Percentiles rank a stretch among this genome's conserved stretches.
These are phyloP conservation scores for Pseudocercospora ulei DNA, from an alignment of 2,329 filamentous ascomycete species.

Conservation along the genomic window DNA sequence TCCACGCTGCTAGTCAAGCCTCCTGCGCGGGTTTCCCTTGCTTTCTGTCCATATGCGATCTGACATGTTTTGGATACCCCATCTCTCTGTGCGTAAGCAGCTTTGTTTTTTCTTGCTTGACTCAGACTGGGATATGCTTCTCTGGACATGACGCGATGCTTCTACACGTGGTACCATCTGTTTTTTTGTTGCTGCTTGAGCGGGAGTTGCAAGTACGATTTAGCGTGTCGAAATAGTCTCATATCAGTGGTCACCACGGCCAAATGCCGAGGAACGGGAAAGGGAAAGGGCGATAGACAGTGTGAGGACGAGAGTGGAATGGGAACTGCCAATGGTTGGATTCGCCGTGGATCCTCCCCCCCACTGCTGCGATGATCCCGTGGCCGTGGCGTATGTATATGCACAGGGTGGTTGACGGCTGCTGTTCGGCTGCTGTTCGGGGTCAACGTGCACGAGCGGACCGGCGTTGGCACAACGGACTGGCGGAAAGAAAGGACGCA, in stretches of 20 bases:
- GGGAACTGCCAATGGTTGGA: too few species aligned
- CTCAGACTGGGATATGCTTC: neutral
- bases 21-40: conserved; percentile 1
- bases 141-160: conserved; percentile 7
- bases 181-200: conserved; percentile 6
- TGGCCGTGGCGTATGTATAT: too few species aligned
- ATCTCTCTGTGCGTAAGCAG: neutral
- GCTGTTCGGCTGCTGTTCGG: too few species aligned
- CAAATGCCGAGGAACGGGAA: too few species aligned
- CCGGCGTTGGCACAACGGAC: too few species aligned
- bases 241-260: conserved; percentile 7
- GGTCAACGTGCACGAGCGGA: too few species aligned
- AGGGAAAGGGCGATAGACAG: neutral
- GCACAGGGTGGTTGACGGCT: too few species aligned
- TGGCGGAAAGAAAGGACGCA: too few species aligned
- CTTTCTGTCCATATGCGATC: conserved; percentile 5
- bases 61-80: conserved; percentile 10
- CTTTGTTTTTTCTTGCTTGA: conserved; percentile 1
- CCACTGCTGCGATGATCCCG: too few species aligned
- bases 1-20: conserved; percentile 1
- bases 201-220: conserved; percentile 9
- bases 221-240: conserved; percentile 8
- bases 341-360: too few species aligned
- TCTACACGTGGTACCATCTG: conserved; percentile 1
- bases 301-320: conserved; percentile 3